Evolutionary conservation across 305 asterid genomes (phyloP).

Genomic region (Ilex paraguariensis): DNA sequence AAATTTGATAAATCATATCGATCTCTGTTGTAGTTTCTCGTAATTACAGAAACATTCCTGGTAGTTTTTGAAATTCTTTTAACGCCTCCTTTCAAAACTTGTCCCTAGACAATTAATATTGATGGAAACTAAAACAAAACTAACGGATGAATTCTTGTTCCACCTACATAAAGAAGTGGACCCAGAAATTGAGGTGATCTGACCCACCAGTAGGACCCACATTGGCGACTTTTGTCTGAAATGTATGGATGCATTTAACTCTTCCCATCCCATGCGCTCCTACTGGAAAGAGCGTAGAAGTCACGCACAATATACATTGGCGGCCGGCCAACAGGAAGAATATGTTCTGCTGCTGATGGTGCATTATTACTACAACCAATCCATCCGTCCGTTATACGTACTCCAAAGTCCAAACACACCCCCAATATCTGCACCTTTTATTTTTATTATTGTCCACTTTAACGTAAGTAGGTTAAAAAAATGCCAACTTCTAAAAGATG

Average conservation of each 20-base stretch:
- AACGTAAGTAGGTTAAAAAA: too few species aligned
- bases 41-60: too few species aligned
- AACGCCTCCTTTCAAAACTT: too few species aligned
- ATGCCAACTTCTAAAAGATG: not conserved
- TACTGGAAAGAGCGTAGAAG: slow-evolving; percentile 3
- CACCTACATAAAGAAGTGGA: too few species aligned
- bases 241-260: not conserved
- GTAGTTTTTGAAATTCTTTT: too few species aligned
- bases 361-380: slow-evolving; percentile 28
- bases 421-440: slow-evolving; percentile 10
- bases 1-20: too few species aligned
- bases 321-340: slow-evolving; percentile 17
- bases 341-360: slow-evolving; percentile 34
- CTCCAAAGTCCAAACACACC: not conserved
- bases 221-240: not conserved
- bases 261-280: not conserved
- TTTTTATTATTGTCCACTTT: slow-evolving; percentile 3
- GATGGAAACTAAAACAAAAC: too few species aligned
- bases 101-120: too few species aligned
- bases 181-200: not conserved
- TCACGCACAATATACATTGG: not conserved
- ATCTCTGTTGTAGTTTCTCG: too few species aligned
- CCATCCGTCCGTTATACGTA: not conserved
- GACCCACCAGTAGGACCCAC: not conserved
- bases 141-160: not conserved